Base-by-base conservation (phyloP, 2,329 filamentous ascomycete genomes). In the Colletotrichum zoysiae region DNA sequence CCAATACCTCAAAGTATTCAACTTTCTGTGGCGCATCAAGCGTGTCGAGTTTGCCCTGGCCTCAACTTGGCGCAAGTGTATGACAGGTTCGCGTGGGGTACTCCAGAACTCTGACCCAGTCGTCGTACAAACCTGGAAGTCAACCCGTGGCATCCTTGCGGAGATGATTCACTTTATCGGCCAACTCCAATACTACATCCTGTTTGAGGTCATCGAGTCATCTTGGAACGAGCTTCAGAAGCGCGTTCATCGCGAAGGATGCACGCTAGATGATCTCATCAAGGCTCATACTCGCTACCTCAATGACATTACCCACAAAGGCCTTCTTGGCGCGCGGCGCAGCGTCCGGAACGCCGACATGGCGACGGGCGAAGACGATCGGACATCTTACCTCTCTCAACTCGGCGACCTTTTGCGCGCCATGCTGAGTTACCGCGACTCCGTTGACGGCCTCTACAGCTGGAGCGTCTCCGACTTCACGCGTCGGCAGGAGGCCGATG, bases 161-260 rank as follows among this genome's bases (percentile, higher is more conserved):
- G 97, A 99, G 82, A 99, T 99, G 96, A 94, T 98, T 20, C 97
- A 99, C 81, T 98, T 99, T 78, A 92, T 98, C 78, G 94, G 94
- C 74, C 96, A 99, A 82, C 87, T 99, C 18, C 96, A 99, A 81
- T 98, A 98, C 84, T 99, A 99, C 81, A 98, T 99, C 76, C 87
- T 99, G 12, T 99, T 98, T 78, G 96, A 99, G 81, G 96, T 99
- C 76, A 98, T 99, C 76, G 96, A 99, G 81, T 92, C 93, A 46
- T 96, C 94, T 60, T 99, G 96, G 97, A 93, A 93, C 73, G 92
- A 95, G 78, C 88, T 99, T 2, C 93, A 98, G 81, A 88, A 90
- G 38, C 92, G 93, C 42, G 92, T 98, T 73, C 90, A 89, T 67
- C 94, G 93, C 79, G 94, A 95, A 18, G 93, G 93, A 75, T 95